phyloP scores from a whole-genome alignment of 192 early-diverging fungal genomes.

The Coemansia sp. region DNA sequence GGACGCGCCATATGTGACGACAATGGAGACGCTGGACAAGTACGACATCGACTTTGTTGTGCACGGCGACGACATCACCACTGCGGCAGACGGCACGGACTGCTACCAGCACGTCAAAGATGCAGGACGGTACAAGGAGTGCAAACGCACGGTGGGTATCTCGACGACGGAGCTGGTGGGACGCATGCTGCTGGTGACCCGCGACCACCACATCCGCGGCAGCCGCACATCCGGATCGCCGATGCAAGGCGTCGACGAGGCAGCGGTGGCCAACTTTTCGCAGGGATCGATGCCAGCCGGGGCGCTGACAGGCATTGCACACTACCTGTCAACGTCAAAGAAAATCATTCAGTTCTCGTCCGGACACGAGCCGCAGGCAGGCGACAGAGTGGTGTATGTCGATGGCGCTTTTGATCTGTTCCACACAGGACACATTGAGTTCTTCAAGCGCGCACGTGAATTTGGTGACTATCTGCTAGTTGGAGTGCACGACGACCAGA shows the following conservation, averaged over 20 bases:
- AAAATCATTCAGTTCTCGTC: constrained; percentile 90
- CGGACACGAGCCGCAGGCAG: constrained; percentile 68
- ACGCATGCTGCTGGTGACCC: constrained; percentile 90
- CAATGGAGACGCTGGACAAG: constrained; percentile 77
- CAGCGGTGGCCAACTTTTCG: constrained; percentile 43
- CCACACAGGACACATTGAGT: constrained; percentile 94
- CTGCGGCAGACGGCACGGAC: constrained; percentile 91
- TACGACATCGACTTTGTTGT: constrained; percentile 94
- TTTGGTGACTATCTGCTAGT: constrained; percentile 90
- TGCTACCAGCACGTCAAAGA: constrained; percentile 96
- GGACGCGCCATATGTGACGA: constrained; percentile 91
- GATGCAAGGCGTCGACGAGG: constrained; percentile 58
- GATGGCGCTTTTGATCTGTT: constrained; percentile 97
- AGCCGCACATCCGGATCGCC: constrained; percentile 54
- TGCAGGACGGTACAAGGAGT: constrained; percentile 92
- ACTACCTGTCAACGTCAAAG: constrained; percentile 85
- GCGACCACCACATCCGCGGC: constrained; percentile 79
- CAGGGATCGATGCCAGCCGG: constrained; percentile 35
- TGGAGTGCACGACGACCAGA: constrained; percentile 90
- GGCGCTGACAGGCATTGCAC: constrained; percentile 66
- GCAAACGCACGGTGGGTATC: constrained; percentile 92
- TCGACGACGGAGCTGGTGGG: constrained; percentile 97
- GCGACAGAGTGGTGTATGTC: constrained; percentile 87
- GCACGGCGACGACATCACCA: constrained; percentile 97
- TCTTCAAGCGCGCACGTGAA: constrained; percentile 80